phyloP scores from a whole-genome alignment of 2,329 filamentous ascomycete genomes.

The Coleophoma cylindrospora region DNA sequence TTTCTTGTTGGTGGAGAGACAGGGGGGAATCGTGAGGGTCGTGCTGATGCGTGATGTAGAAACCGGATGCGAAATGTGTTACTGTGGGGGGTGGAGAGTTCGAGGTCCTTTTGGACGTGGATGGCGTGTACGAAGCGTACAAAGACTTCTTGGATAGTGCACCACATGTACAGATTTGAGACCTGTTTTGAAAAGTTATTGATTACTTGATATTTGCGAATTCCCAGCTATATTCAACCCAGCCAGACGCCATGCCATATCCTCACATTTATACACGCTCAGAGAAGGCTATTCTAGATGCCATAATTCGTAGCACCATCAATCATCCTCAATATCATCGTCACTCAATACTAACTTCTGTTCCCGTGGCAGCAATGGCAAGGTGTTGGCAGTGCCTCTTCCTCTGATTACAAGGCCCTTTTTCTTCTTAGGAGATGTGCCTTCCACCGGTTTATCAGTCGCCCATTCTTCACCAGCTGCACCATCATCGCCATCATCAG shows the following conservation, averaged over 20 bases:
- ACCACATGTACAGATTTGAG: too few relatives aligned
- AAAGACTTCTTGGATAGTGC: not conserved
- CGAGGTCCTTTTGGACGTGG: not conserved
- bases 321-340: constrained; percentile 74
- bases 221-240: too few relatives aligned
- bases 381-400: constrained; percentile 11
- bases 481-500: constrained; percentile 38
- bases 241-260: too few relatives aligned
- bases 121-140: not conserved
- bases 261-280: too few relatives aligned
- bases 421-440: constrained; percentile 44
- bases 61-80: not conserved
- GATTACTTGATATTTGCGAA: too few relatives aligned
- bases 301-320: not conserved
- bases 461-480: constrained; percentile 47
- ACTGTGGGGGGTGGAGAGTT: not conserved
- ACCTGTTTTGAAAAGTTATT: too few relatives aligned
- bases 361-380: constrained; percentile 27
- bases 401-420: constrained; percentile 19
- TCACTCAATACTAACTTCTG: constrained; percentile 72
- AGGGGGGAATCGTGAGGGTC: too few relatives aligned
- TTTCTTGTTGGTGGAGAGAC: not conserved
- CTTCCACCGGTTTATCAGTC: constrained; percentile 55
- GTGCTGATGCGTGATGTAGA: not conserved
- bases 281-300: too few relatives aligned